These are phyloP conservation scores for Dichotomopilus funicola DNA, from an alignment of 2,329 filamentous ascomycete species.

Conservation along the genomic window DNA sequence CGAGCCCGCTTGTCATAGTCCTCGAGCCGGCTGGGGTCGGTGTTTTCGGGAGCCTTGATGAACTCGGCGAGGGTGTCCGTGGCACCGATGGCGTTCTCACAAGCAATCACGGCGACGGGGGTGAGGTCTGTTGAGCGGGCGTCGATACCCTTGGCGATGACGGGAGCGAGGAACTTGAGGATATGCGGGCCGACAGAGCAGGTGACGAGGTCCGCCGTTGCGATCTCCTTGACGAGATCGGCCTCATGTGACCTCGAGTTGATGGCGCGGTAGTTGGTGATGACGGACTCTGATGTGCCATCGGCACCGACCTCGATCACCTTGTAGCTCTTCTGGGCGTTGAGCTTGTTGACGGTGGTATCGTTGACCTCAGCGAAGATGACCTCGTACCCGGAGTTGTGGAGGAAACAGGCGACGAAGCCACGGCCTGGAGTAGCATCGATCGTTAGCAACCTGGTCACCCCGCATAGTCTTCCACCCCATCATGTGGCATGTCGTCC, in stretches of 20 bases:
- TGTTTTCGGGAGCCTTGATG: slow-evolving; percentile 71
- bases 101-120: slow-evolving; percentile 88
- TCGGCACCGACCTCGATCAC: slow-evolving; percentile 89
- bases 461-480: neutral
- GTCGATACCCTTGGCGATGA: slow-evolving; percentile 91
- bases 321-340: slow-evolving; percentile 69
- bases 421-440: slow-evolving; percentile 48
- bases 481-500: neutral
- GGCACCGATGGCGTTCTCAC: slow-evolving; percentile 94
- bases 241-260: slow-evolving; percentile 84
- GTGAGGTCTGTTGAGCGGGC: slow-evolving; percentile 55
- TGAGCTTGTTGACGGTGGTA: slow-evolving; percentile 70
- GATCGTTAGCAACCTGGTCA: slow-evolving; percentile 15
- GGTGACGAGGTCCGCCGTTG: slow-evolving; percentile 82
- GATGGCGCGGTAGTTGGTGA: slow-evolving; percentile 94
- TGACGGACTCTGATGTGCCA: slow-evolving; percentile 71
- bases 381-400: slow-evolving; percentile 92
- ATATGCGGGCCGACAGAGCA: slow-evolving; percentile 96
- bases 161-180: slow-evolving; percentile 90
- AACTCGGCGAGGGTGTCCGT: slow-evolving; percentile 78
- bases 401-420: slow-evolving; percentile 85
- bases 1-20: slow-evolving; percentile 68
- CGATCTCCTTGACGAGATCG: slow-evolving; percentile 77
- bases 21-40: slow-evolving; percentile 58
- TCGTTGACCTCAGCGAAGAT: slow-evolving; percentile 95